Evolutionary conservation across 306 rosid species (phyloP), one percentile per base, ranked within the genome.

Genomic region (Sechiopsis laciniata): DNA sequence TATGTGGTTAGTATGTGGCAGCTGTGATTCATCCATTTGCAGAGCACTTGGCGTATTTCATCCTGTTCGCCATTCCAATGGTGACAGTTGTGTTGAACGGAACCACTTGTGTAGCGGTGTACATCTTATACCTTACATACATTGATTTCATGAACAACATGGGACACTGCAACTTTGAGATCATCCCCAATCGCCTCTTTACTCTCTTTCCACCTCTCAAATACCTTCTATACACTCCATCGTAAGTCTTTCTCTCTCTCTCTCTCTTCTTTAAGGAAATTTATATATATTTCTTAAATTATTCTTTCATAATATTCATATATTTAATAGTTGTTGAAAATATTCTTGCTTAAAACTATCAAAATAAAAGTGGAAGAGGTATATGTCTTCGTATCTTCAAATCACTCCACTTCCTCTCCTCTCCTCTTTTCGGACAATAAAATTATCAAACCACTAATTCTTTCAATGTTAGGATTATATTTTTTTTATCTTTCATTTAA

Each of bases 11-110:
- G n/a, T n/a, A n/a, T 26, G 37, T 32, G 64, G 74, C 84, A 84
- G 88, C 88, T 60, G 88, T 84, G 57, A 82, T 74, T 45, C 88
- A 84, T 40, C 88, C 88, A 13, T 82, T 84, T 61, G 88, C 82
- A 15, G 86, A 82, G 72, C 85, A 79, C 77, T 12, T 84, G 14
- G 72, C 76, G 15, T 84, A 84, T 52, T 77, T 75, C 58, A 0
- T 15, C 5, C 82, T 84, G 4, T 84, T 84, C 50, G 69, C 79
- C n/a, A 72, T 82, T 4, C 88, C 88, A 21, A 0, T 75, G 61
- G 1, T 77, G 62, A 77, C 85, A 9, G 58, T 74, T 0, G 0
- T 40, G 1, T 1, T 55, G 2, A 75, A 80, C 0, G 48, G 77
- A 21, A 75, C 82, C 3, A 72, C 60, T n/a, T 82, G 80, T 1